phyloP scores from a whole-genome alignment of 495 filamentous ascomycete genomes.

The Schizothecium vesticola region DNA sequence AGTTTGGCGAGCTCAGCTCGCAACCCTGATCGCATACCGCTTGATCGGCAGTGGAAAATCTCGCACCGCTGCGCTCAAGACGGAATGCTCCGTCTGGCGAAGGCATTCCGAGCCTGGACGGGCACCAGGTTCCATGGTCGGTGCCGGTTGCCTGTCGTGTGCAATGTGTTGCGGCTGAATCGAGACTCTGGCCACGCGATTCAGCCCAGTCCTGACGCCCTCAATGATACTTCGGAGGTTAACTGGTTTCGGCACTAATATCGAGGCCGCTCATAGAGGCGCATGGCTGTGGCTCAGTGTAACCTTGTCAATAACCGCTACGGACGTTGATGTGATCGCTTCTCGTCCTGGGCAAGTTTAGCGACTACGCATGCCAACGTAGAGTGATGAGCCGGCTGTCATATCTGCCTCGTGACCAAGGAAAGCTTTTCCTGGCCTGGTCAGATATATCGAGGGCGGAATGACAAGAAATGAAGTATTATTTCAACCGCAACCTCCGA shows the following conservation, averaged over 20 bases:
- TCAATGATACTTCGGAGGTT: background rate
- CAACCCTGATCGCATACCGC: background rate
- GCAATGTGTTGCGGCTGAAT: background rate
- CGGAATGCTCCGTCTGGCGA: background rate
- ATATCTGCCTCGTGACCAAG: background rate
- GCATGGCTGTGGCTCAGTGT: background rate
- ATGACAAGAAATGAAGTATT: no score
- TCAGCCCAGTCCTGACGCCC: background rate
- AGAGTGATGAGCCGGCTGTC: background rate
- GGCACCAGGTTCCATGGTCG: no score
- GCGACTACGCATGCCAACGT: background rate
- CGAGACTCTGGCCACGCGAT: background rate
- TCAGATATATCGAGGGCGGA: no score
- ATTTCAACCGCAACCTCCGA: background rate
- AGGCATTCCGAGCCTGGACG: background rate
- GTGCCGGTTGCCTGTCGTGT: no score
- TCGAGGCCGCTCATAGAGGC: background rate
- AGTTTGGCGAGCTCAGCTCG: constrained; percentile 3
- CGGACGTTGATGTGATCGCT: background rate
- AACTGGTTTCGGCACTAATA: background rate
- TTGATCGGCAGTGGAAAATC: background rate
- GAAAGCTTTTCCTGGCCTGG: no score
- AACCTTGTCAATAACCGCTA: background rate
- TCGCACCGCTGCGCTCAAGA: background rate
- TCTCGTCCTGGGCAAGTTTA: background rate